These are phyloP conservation scores for Colletotrichum sansevieriae DNA, from an alignment of 2,329 filamentous ascomycete genomes.

Conservation along the genomic window DNA sequence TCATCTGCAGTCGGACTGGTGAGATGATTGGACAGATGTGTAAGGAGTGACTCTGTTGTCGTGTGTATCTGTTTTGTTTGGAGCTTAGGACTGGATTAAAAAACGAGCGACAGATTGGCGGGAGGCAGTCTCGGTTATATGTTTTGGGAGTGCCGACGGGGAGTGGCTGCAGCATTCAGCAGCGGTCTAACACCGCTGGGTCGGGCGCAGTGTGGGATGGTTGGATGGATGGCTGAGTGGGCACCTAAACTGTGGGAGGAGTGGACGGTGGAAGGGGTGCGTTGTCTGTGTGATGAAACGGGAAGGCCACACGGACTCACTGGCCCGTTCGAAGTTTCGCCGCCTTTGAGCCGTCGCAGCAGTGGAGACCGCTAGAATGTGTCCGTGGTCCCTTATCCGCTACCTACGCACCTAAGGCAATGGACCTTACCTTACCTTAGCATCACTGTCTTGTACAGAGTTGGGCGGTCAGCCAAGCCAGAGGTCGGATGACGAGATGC, in stretches of 20 bases:
- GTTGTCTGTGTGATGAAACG: constrained; percentile 40
- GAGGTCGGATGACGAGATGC: not conserved
- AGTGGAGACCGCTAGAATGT: constrained; percentile 24
- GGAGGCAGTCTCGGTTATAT: constrained; percentile 41
- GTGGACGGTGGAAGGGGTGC: constrained; percentile 4
- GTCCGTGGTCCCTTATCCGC: constrained; percentile 14
- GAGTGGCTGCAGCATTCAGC: constrained; percentile 20
- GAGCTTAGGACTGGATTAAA: constrained; percentile 10
- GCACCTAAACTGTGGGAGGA: not conserved
- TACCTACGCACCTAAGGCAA: too few species aligned
- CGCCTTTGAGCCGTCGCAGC: constrained; percentile 32
- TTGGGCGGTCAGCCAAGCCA: not conserved
- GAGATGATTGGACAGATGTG: constrained; percentile 3
- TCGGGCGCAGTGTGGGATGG: constrained; percentile 34
- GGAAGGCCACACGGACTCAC: constrained; percentile 41
- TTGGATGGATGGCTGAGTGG: constrained; percentile 28
- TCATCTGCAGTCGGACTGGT: constrained; percentile 1
- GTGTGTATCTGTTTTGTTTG: constrained; percentile 33
- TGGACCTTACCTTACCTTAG: too few species aligned
- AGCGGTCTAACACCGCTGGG: constrained; percentile 8
- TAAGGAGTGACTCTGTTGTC: constrained; percentile 1
- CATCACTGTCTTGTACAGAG: too few species aligned
- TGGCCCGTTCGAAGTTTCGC: constrained; percentile 41
- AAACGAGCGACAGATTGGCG: not conserved
- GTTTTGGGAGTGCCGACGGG: constrained; percentile 10